Evolutionary conservation across 495 filamentous ascomycete genomes (phyloP), one percentile per base, ranked within the genome.

Genomic region (Penicillium antarcticum): DNA sequence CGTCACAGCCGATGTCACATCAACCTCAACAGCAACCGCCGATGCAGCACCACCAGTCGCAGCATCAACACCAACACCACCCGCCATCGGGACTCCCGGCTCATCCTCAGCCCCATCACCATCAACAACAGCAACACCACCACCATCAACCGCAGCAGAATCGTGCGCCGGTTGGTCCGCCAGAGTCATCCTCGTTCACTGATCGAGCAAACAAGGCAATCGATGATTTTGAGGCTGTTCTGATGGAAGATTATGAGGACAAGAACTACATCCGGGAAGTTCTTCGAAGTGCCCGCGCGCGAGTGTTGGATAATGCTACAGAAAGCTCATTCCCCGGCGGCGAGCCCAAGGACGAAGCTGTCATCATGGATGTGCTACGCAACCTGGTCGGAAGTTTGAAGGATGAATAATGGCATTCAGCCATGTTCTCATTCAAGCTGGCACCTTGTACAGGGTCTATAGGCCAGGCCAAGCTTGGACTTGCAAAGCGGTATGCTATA

Each of bases 251-350:
- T 45, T 77, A 75, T 47, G 72, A 75, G 40, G 73, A 77, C 48
- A 77, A 75, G 60, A 72, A 77, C 57, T 77, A 77, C 56, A 77
- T 77, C 55, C 70, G 71, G 14, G 71, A 74, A 52, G 73, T 77
- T 18, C 71, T 77, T n/a, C 71, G 72, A 48, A 77, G 73, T 54
- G 72, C 73, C 9, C 71, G 73, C 13, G 73, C 73, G n/a, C 73
- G 72, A 11, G 72, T 67, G 6, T 45, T 77, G 17, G 73, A 71
- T 14, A 57, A 68, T 45, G 69, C 71, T 10, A 66, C 65, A 10
- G 69, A 72, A 40, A 77, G 72, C 45, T 75, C 73, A n/a, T 75
- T 77, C 62, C 68, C 72, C 10, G 72, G 71, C 29, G 73, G 73
- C 13, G 73, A 75, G 48, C 72, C 73, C 10, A 72, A 73, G 37